A percentile compares a stretch with the other conserved stretches of the same genome.
phyloP scores from a whole-genome alignment of 1,284 basidiomycete species.

The Dichomitus squalens region DNA sequence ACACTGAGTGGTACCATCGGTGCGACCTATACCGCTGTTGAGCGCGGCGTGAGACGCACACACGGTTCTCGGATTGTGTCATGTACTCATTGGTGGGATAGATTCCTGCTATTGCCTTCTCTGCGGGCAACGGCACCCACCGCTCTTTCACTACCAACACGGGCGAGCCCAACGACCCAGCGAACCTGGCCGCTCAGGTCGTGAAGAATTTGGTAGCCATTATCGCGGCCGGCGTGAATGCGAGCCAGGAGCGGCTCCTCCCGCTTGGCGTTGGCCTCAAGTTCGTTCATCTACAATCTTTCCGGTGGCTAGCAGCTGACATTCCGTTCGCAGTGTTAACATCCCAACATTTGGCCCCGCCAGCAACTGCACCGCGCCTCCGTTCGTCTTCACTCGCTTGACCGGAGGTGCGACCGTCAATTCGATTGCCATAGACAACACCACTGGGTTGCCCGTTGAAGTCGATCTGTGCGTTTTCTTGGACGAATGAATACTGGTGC shows the following conservation, averaged over 20 bases:
- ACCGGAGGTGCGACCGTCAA: slow-evolving; percentile 28
- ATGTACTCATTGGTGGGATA: neutral
- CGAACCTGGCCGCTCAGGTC: slow-evolving; percentile 30
- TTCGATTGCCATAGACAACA: slow-evolving; percentile 24
- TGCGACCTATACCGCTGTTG: slow-evolving; percentile 30
- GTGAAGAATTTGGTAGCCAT: slow-evolving; percentile 28
- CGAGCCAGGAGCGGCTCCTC: slow-evolving; percentile 24
- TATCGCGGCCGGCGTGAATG: slow-evolving; percentile 25
- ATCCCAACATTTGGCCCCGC: slow-evolving; percentile 29
- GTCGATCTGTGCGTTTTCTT: slow-evolving; percentile 22
- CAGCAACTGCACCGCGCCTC: slow-evolving; percentile 30
- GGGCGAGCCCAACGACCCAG: slow-evolving; percentile 26
- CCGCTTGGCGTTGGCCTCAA: slow-evolving; percentile 31
- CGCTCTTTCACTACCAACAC: slow-evolving; percentile 34
- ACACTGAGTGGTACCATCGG: slow-evolving; percentile 34
- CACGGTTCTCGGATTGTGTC: neutral
- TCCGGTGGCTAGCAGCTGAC: neutral
- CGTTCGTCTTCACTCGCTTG: slow-evolving; percentile 31
- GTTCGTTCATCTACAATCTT: slow-evolving; percentile 13
- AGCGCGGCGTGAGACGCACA: slow-evolving; percentile 27
- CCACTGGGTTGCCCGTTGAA: slow-evolving; percentile 28
- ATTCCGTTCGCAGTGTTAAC: slow-evolving; percentile 23
- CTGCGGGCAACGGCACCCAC: slow-evolving; percentile 32
- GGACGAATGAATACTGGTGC: neutral
- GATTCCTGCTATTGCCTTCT: slow-evolving; percentile 33